Evolutionary conservation across 768 basidiomycete genomes (phyloP), one percentile per base, ranked within the genome.

Genomic region (Termitomyces sp.): DNA sequence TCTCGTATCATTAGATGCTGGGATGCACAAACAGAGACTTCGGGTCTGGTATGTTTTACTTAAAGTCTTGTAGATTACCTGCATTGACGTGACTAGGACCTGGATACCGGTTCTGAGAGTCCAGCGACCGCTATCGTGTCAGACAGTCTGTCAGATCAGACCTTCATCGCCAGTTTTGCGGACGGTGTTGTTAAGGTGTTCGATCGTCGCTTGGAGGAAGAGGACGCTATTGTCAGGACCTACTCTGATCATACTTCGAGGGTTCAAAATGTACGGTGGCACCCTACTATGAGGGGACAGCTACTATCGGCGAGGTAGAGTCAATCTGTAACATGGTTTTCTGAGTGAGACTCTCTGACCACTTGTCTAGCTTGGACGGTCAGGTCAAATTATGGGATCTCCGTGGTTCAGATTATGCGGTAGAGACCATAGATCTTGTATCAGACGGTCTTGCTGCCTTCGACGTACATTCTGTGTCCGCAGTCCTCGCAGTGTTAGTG

Each of bases 321-420:
- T 16, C n/a, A 4, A 31, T n/a, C 7, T 35, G 27, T 21, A 10
- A 25, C 17, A 23, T 25, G 14, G 23, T 5, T 35, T 52, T 41
- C 8, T 1, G 21, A 45, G 44, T 1, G 21, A 45, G 44, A 29
- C 31, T 37, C 34, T 56, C 41, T 57, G 19, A 55, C 25, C 43
- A 2, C 52, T 58, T 41, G 40, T 51, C 40, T 63, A 98, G 97
- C 64, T 71, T 92, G 68, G 89, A 92, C 65, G 97, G 97, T 0
- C 86, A 91, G 64, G 88, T 97, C 41, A 90, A 90, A 65, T 72
- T 98, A 9, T 98, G 95, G 88, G 97, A 99, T 71, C 74, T 90
- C 31, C 86, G 97, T 54, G 79, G 82, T 17, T 62, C 77, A 2
- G 83, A 89, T 43, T 71, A 70, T 31, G 80, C 91, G 5, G 66